phyloP scores from a whole-genome alignment of 257 asterid species.

The Perilla frutescens region DNA sequence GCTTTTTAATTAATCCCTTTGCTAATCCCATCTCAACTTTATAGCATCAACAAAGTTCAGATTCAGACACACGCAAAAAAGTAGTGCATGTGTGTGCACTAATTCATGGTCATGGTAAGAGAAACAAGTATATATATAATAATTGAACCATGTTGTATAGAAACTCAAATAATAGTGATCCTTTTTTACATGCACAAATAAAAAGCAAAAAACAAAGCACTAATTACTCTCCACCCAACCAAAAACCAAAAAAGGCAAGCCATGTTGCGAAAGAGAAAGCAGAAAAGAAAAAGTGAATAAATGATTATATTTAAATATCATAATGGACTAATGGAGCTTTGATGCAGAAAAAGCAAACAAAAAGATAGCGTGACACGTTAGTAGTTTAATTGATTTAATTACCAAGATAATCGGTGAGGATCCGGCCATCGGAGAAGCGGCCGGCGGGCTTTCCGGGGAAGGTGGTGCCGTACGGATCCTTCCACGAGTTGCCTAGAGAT shows the following conservation, averaged over 20 bases:
- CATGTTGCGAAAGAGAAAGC: constrained; percentile 35
- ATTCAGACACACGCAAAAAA: background rate
- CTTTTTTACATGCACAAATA: constrained; percentile 24
- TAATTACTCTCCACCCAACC: constrained; percentile 28
- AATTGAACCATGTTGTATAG: background rate
- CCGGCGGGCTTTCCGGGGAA: constrained; percentile 98
- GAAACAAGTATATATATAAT: background rate
- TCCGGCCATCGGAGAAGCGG: constrained; percentile 88
- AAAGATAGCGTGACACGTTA: constrained; percentile 16
- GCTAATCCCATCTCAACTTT: constrained; percentile 27
- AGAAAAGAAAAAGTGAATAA: constrained; percentile 48
- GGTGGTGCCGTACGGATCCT: constrained; percentile 77
- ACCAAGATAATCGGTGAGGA: constrained; percentile 88
- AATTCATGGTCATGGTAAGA: background rate
- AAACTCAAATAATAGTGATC: background rate
- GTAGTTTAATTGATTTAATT: background rate
- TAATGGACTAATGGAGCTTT: constrained; percentile 8
- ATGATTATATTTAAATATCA: constrained; percentile 16
- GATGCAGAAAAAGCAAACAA: constrained; percentile 15
- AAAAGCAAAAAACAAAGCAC: background rate
- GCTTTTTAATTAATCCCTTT: background rate
- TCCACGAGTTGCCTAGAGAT: constrained; percentile 68
- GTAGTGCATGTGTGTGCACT: constrained; percentile 38
- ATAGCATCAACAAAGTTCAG: constrained; percentile 19
- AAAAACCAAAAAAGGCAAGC: constrained; percentile 19